phyloP scores from a whole-genome alignment of 2,329 filamentous ascomycete genomes.

The Aspergillus sp. region DNA sequence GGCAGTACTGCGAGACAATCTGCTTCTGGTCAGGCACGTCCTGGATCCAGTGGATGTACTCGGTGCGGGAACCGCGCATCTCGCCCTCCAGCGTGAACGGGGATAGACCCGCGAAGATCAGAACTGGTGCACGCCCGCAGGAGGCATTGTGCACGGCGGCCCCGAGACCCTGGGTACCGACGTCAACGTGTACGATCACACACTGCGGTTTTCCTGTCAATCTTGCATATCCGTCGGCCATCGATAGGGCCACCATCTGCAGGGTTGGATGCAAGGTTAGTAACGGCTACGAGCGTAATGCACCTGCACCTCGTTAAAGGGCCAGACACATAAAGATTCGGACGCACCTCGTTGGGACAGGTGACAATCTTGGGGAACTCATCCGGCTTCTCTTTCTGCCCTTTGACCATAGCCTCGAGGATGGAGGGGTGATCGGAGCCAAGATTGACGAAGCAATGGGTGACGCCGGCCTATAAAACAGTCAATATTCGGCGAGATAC shows the following conservation, averaged over 20 bases:
- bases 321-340: no score
- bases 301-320: no score
- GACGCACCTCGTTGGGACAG: conserved; percentile 72
- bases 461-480: conserved; percentile 46
- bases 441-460: conserved; percentile 54
- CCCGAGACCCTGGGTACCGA: conserved; percentile 75
- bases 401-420: conserved; percentile 77
- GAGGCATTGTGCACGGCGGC: conserved; percentile 79
- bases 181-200: conserved; percentile 78
- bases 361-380: conserved; percentile 74
- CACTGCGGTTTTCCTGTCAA: conserved; percentile 71
- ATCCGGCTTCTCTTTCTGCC: conserved; percentile 64
- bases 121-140: conserved; percentile 69
- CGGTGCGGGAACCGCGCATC: conserved; percentile 72
- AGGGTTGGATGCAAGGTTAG: background rate
- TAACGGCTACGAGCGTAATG: background rate
- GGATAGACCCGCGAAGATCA: conserved; percentile 76
- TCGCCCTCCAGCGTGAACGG: conserved; percentile 78
- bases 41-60: conserved; percentile 86
- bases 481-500: no score
- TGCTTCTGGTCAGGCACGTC: conserved; percentile 79
- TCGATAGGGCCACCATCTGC: conserved; percentile 80
- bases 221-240: conserved; percentile 78
- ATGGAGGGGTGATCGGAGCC: conserved; percentile 69
- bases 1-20: conserved; percentile 81